Conservation (phyloP, 2,329 filamentous ascomycete genomes). For the Talaromyces sp. region DNA sequence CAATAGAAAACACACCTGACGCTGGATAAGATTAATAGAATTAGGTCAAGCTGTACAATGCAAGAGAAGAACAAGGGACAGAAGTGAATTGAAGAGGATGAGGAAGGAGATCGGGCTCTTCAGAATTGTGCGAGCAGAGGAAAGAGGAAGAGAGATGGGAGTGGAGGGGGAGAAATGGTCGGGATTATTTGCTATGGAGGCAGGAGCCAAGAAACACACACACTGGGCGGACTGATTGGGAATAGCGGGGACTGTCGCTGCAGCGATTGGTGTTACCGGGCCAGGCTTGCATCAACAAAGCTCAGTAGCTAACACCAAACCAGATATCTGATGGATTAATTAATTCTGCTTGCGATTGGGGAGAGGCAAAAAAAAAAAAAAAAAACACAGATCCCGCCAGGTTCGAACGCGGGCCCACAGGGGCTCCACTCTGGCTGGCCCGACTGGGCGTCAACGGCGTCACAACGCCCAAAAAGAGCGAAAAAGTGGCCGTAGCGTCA, state of each 20-base stretch:
- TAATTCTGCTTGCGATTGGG: neutral
- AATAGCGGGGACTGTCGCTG: neutral
- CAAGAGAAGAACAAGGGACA: slow-evolving; percentile 10
- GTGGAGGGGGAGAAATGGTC: neutral
- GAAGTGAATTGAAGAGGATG: slow-evolving; percentile 3
- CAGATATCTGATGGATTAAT: neutral
- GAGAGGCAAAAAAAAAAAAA: neutral
- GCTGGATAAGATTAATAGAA: slow-evolving; percentile 6
- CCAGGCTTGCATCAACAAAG: neutral
- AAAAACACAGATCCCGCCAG: neutral
- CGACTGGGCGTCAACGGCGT: neutral
- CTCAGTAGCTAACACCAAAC: neutral
- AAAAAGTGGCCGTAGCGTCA: neutral
- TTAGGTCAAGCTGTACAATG: slow-evolving; percentile 2
- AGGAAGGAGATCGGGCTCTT: neutral
- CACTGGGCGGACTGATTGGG: neutral
- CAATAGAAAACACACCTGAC: slow-evolving; percentile 5
- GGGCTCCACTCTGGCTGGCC: neutral
- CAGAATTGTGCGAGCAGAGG: neutral
- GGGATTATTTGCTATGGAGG: neutral
- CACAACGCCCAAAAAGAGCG: neutral
- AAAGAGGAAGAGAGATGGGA: neutral
- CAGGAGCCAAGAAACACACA: neutral
- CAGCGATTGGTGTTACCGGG: neutral
- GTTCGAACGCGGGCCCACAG: neutral